Evolutionary conservation across 2,329 filamentous ascomycete genomes (phyloP).

Genomic region (Xylariaceae sp.): DNA sequence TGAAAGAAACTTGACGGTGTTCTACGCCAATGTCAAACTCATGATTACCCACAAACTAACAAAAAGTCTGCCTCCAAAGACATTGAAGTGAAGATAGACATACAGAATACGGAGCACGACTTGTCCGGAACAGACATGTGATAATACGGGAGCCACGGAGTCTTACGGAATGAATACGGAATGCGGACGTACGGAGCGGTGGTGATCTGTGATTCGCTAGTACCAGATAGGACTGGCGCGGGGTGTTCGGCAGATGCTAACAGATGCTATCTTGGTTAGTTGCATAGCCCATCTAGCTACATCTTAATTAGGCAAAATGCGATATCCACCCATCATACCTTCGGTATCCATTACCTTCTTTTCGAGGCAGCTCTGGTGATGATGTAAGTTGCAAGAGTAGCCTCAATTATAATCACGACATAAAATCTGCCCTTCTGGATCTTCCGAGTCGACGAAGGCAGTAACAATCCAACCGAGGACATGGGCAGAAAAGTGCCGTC

Average conservation of each 20-base stretch:
- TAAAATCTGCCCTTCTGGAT: conserved; percentile 16
- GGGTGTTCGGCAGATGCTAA: not conserved
- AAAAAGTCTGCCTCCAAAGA: no score
- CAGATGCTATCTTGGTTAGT: not conserved
- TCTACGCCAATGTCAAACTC: conserved; percentile 36
- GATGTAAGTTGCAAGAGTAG: conserved; percentile 4
- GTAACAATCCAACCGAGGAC: conserved; percentile 16
- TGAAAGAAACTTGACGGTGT: conserved; percentile 43
- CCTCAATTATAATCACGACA: not conserved
- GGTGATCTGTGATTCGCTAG: no score
- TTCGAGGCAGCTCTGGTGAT: conserved; percentile 4
- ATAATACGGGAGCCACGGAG: no score
- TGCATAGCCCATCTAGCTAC: not conserved
- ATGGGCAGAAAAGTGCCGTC: conserved; percentile 15
- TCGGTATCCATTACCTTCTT: conserved; percentile 3
- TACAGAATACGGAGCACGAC: no score
- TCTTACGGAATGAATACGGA: no score
- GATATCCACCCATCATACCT: not conserved
- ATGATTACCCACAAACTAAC: no score
- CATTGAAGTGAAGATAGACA: no score
- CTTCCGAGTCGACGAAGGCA: conserved; percentile 22
- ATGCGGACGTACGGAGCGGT: no score
- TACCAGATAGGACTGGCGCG: not conserved
- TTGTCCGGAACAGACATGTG: no score
- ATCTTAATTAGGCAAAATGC: not conserved